Evolutionary conservation across 768 basidiomycete species (phyloP), one percentile per base, ranked within the genome.

Genomic region (Agrocybe chaxingu): DNA sequence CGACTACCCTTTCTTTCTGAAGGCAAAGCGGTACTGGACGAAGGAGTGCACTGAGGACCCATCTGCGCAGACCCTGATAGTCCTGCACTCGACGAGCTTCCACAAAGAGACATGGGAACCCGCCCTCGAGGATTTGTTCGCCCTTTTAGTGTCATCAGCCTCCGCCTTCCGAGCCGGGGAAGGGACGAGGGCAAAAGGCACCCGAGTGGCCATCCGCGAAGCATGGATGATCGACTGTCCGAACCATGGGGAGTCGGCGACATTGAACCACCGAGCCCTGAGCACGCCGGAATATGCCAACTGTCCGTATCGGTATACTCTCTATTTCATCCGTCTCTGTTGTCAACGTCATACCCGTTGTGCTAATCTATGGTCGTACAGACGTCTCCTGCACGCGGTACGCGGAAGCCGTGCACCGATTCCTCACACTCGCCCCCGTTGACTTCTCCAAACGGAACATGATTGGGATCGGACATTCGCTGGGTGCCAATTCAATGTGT

Each of bases 31-130:
- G 42, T 82, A 81, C 57, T 80, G 76, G 76, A 52, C 68, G 24
- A 62, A 72, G 2, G 68, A 69, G 29, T 67, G 74, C 46, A 56
- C 58, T 40, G 47, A 57, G 7, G 68, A 77, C 57, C 69, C 67
- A 5, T 66, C 74, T 33, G 81, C 76, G 4, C 60, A 78, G 51
- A 85, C 84, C 0, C 69, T 86, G 32, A 66, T 87, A 31, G 59
- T 84, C n/a, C 67, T 85, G 2, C 85, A 87, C 61, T 80, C 83
- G 3, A 87, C 85, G 2, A 84, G 84, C 62, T 87, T 84, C 57
- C 85, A 85, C 68, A 87, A 87, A 62, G 85, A 88, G 66, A 82
- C 78, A 2, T 87, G 82, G 84, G 82, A 85, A 54, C 82, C 85
- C 1, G 74, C 78, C 3, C 55, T 87, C 10, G 70, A 72, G 18